Evolutionary conservation across 2,329 filamentous ascomycete species (phyloP), one percentile per base, ranked within the genome.

Genomic region (Sporothrix sp.): DNA sequence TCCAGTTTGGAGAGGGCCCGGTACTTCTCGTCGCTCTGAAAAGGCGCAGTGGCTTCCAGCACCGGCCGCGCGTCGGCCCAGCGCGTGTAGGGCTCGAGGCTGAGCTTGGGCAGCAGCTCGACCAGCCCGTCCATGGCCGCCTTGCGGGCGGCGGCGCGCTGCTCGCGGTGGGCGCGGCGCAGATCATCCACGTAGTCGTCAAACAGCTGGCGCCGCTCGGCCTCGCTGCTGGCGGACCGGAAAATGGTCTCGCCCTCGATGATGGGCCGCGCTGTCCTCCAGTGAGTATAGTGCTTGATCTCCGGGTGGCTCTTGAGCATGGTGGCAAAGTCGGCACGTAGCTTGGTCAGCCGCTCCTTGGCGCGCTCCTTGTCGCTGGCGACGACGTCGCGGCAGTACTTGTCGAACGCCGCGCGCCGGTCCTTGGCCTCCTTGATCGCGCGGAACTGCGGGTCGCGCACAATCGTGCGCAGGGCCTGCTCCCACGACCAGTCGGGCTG

Each of bases 221-320:
- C 76, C 60, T 98, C 93, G 63, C 91, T 79, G 59, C 85, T 85
- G 38, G 90, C 91, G 27, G 89, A 91, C 60, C 89, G 84, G 71
- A 97, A 98, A 53, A 95, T 93, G 43, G 88, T 93, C 72, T 98
- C 93, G 45, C 85, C 85, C 67, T 97, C 88, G 56, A 98, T 88
- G 57, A 96, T 94, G 9, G 89, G 88, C 45, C 87, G 83, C 48
- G 91, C 93, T 14, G 88, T 96, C 76, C 89, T 95, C 93, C 93
- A 98, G 55, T 89, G 85, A 37, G 91, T 96, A 67, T 94, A 96
- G 66, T 96, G 82, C 67, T 90, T 93, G 68, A 98, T 97, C 67
- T 98, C 93, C 54, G 90, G 89, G 66, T 98, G 91, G 58, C 89
- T 90, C 68, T 85, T 88, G 58, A 98, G 78, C 93, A 98, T 98